Conservation (phyloP, 805 yeast genomes). For the Metschnikowia aberdeeniae region DNA sequence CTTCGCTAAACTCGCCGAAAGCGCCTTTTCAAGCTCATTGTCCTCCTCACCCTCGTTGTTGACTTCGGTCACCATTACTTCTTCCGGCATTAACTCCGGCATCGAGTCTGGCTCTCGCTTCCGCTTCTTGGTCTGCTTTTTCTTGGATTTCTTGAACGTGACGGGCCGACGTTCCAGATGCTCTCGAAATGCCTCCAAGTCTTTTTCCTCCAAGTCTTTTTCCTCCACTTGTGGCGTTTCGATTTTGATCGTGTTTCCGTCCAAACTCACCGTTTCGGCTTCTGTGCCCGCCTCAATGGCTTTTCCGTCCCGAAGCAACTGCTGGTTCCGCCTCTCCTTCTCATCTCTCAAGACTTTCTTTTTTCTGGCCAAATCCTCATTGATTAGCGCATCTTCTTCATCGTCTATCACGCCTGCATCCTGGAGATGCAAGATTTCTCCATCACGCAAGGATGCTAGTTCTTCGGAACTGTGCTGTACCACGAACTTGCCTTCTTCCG, state of each 20-base stretch:
- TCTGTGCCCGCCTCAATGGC: not conserved
- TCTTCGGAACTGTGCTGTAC: constrained; percentile 46
- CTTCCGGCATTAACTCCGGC: constrained; percentile 28
- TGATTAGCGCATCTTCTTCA: constrained; percentile 31
- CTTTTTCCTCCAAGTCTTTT: constrained; percentile 9
- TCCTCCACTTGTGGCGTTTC: not conserved
- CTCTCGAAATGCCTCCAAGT: constrained; percentile 10
- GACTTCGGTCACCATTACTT: constrained; percentile 15
- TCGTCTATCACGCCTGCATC: constrained; percentile 42
- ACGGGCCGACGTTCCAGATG: constrained; percentile 19
- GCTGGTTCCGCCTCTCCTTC: constrained; percentile 22
- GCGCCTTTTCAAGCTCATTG: constrained; percentile 31
- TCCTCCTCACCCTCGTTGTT: constrained; percentile 20
- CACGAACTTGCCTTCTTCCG: constrained; percentile 31
- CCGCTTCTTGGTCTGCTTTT: constrained; percentile 7
- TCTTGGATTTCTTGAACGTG: constrained; percentile 34
- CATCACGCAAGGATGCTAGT: constrained; percentile 34
- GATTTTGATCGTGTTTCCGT: constrained; percentile 4
- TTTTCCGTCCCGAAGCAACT: constrained; percentile 5
- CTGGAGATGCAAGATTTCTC: constrained; percentile 54
- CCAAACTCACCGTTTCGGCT: constrained; percentile 9
- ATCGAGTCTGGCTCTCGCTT: constrained; percentile 22
- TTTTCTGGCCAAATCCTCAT: constrained; percentile 29
- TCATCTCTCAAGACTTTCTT: constrained; percentile 28
- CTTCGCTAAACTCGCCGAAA: constrained; percentile 27